Conservation (phyloP, 257 asterid species). For the Dorcoceras hygrometricum region DNA sequence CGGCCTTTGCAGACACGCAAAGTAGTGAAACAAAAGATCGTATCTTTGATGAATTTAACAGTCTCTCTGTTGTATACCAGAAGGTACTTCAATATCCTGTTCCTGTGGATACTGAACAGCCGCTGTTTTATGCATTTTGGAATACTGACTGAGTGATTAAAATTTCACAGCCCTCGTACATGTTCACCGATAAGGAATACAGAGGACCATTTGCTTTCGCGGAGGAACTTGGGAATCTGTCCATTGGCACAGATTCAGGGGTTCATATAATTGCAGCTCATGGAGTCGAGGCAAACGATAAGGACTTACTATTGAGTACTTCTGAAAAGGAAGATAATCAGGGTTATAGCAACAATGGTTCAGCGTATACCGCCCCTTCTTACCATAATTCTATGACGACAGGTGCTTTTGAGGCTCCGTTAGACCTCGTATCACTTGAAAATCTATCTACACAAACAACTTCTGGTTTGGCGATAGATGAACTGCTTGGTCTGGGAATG, state of each 20-base stretch:
- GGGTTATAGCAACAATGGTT: conserved; percentile 54
- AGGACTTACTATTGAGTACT: conserved; percentile 76
- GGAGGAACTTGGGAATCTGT: conserved; percentile 72
- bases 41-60: conserved; percentile 94
- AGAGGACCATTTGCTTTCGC: conserved; percentile 96
- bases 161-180: conserved; percentile 87
- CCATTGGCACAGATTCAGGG: conserved; percentile 59
- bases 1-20: conserved; percentile 96
- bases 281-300: conserved; percentile 82
- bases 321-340: conserved; percentile 82
- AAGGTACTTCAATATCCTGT: conserved; percentile 45
- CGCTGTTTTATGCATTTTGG: conserved; percentile 4
- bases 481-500: conserved; percentile 81
- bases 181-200: conserved; percentile 96
- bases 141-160: conserved; percentile 16
- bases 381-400: conserved; percentile 46
- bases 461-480: conserved; percentile 74
- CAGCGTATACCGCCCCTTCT: conserved; percentile 73
- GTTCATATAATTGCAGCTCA: conserved; percentile 55
- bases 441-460: conserved; percentile 45
- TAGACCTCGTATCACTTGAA: conserved; percentile 79
- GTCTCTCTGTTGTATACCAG: conserved; percentile 94
- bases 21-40: conserved; percentile 98
- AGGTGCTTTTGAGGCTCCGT: conserved; percentile 38
- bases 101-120: background rate